These are phyloP conservation scores for Endocalyx cinctus DNA, from an alignment of 2,329 filamentous ascomycete species.

Conservation along the genomic window DNA sequence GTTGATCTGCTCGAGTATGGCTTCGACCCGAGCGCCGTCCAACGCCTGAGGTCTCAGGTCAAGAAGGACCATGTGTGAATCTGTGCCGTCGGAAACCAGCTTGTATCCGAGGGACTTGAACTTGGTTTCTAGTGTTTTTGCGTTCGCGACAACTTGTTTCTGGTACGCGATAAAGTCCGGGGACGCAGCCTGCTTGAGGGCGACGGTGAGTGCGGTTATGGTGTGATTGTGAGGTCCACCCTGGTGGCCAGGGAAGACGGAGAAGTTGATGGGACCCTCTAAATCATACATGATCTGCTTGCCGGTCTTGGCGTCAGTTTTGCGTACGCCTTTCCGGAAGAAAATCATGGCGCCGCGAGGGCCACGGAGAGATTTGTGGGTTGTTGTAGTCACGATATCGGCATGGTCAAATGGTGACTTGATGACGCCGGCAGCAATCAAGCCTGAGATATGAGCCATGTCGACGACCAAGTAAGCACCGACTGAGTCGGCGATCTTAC, in stretches of 20 bases:
- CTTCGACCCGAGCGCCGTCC: slow-evolving; percentile 92
- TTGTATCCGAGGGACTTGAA: slow-evolving; percentile 88
- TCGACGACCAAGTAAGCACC: slow-evolving; percentile 94
- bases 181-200: slow-evolving; percentile 86
- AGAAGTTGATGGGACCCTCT: slow-evolving; percentile 96
- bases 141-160: slow-evolving; percentile 85
- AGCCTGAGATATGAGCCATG: slow-evolving; percentile 97
- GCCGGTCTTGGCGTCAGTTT: slow-evolving; percentile 82
- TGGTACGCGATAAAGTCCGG: slow-evolving; percentile 94
- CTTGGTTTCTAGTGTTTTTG: slow-evolving; percentile 80
- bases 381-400: slow-evolving; percentile 96
- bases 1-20: slow-evolving; percentile 94
- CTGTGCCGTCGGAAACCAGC: slow-evolving; percentile 90
- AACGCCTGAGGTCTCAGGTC: slow-evolving; percentile 84
- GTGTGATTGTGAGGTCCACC: slow-evolving; percentile 99
- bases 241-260: slow-evolving; percentile 98
- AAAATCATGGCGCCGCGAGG: slow-evolving; percentile 99
- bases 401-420: slow-evolving; percentile 88
- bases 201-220: slow-evolving; percentile 93
- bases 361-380: slow-evolving; percentile 97
- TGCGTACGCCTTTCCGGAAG: slow-evolving; percentile 95
- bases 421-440: slow-evolving; percentile 89
- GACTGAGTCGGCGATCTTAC: slow-evolving; percentile 87
- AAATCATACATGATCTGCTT: slow-evolving; percentile 90
- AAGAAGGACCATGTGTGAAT: slow-evolving; percentile 95